phyloP scores from a whole-genome alignment of 306 rosid species.

The Arachis hypogaea region DNA sequence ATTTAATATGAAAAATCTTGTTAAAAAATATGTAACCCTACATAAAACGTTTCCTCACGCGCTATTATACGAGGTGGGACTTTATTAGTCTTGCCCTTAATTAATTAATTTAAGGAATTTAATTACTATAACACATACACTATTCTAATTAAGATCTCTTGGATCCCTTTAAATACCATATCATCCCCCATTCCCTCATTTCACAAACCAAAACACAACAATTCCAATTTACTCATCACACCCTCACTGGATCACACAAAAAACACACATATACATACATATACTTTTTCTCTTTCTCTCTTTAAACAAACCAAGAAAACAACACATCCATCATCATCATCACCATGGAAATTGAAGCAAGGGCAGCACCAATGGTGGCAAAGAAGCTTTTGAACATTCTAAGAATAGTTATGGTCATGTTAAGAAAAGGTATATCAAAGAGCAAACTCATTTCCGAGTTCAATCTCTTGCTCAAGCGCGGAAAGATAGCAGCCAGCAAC shows the following conservation, averaged over 20 bases:
- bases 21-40: no score
- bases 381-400: conserved; percentile 69
- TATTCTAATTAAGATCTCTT: no score
- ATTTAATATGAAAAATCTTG: no score
- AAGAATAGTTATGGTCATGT: conserved; percentile 59
- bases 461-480: conserved; percentile 60
- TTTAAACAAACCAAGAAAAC: neutral
- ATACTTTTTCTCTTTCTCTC: neutral
- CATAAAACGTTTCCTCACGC: neutral
- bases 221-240: neutral
- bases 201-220: neutral
- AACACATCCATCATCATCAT: neutral
- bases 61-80: conserved; percentile 10
- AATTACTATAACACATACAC: no score
- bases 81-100: neutral
- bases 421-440: conserved; percentile 71
- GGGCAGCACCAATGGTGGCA: conserved; percentile 47
- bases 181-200: neutral
- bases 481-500: conserved; percentile 75
- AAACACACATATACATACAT: neutral
- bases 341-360: conserved; percentile 66
- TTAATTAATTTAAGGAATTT: no score
- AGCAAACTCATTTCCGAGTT: conserved; percentile 62
- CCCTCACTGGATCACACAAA: neutral
- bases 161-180: conserved; percentile 35